A percentile compares a stretch with the other conserved stretches of the same genome.
Conservation (phyloP, 352 stramenopile genomes). For the Labyrinthula sp. region DNA sequence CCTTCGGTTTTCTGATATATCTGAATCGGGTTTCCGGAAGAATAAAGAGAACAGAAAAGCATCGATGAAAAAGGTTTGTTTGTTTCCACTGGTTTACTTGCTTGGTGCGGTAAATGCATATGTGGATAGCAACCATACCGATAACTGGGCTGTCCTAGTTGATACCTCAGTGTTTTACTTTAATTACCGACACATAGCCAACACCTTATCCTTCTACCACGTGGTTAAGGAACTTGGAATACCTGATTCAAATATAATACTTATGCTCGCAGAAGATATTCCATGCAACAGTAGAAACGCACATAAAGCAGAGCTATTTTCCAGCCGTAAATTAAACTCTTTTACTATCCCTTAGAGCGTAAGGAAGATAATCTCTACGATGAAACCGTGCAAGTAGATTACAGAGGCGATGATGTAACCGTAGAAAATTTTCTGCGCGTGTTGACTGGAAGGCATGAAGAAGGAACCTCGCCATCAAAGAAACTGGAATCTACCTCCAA, state of each 20-base stretch:
- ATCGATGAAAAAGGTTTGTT: no score
- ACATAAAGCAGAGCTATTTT: conserved; percentile 64
- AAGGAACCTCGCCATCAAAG: conserved; percentile 59
- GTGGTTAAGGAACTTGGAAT: conserved; percentile 69
- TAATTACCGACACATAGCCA: conserved; percentile 86
- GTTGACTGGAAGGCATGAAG: conserved; percentile 60
- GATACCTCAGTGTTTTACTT: conserved; percentile 79
- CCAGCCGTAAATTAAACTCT: conserved; percentile 38
- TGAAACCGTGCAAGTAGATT: conserved; percentile 63
- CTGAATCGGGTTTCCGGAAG: no score
- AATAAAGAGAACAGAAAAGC: no score
- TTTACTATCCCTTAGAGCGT: no score
- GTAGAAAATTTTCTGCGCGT: conserved; percentile 86
- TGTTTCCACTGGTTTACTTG: no score
- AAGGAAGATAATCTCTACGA: conserved; percentile 70
- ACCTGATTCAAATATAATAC: conserved; percentile 76
- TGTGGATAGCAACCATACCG: conserved; percentile 1
- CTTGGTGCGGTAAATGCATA: no score
- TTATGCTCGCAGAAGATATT: conserved; percentile 88
- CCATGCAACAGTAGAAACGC: conserved; percentile 67
- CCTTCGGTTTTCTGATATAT: no score
- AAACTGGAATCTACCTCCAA: conserved; percentile 60
- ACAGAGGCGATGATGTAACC: conserved; percentile 77
- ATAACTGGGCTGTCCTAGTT: conserved; percentile 28
- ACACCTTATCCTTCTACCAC: conserved; percentile 76